A percentile compares a stretch with the other conserved stretches of the same genome.
These are phyloP conservation scores for Podaxis mareebaensis DNA, from an alignment of 768 basidiomycete genomes.

Conservation along the genomic window DNA sequence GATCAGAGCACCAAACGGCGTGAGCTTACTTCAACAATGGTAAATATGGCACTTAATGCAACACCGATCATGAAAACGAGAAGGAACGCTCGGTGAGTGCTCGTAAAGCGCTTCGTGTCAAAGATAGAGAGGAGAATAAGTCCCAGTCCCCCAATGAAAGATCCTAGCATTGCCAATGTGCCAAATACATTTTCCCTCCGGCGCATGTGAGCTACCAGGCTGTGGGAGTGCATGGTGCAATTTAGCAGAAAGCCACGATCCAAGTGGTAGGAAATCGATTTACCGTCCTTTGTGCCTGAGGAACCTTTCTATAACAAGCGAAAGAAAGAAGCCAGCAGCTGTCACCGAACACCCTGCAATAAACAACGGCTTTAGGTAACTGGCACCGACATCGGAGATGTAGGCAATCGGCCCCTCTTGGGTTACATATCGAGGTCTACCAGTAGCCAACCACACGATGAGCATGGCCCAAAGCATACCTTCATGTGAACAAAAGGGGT, in stretches of 20 bases:
- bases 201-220: conserved; percentile 62
- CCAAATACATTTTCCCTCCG: conserved; percentile 55
- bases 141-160: conserved; percentile 62
- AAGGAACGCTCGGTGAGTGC: conserved; percentile 60
- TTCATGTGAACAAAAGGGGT: conserved; percentile 19
- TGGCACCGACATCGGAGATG: conserved; percentile 79
- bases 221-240: conserved; percentile 23
- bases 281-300: conserved; percentile 66
- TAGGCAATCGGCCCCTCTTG: conserved; percentile 63
- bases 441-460: conserved; percentile 69
- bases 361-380: conserved; percentile 74
- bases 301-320: conserved; percentile 60
- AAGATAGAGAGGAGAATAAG: conserved; percentile 72
- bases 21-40: conserved; percentile 57
- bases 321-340: conserved; percentile 58
- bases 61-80: conserved; percentile 76
- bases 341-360: conserved; percentile 66
- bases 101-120: conserved; percentile 58
- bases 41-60: conserved; percentile 71
- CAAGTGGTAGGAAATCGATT: conserved; percentile 19
- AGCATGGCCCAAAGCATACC: conserved; percentile 69
- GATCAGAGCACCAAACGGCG: neutral
- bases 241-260: neutral
- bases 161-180: conserved; percentile 57
- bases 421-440: conserved; percentile 58